Evolutionary conservation across 768 basidiomycete species (phyloP), one percentile per base, ranked within the genome.

Genomic region (Cubamyces lactineus): DNA sequence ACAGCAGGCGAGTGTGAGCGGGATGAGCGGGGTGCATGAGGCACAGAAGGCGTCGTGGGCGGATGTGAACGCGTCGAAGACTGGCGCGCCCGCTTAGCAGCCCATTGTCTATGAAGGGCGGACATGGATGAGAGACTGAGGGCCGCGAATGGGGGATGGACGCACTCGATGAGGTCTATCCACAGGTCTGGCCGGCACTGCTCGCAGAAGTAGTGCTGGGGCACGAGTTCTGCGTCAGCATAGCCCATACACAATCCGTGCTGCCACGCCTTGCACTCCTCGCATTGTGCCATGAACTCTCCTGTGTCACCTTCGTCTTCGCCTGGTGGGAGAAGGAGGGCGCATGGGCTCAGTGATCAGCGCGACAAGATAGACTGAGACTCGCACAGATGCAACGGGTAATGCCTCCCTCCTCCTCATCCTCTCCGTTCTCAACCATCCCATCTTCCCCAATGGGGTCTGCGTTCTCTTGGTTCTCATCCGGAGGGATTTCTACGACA

Each of bases 211-310:
- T 98, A 98, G 74, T 94, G 89, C 72, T 84, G 82, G 70, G 84
- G 86, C 45, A 90, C 82, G 68, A 85, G 82, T 69, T 86, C 86
- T 70, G 90, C 87, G 38, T 85, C 84, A 66, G 91, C 87, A 74
- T 91, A 92, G 43, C 95, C 96, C 86, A 99, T 94, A 78, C 97
- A 99, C 11, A 88, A 82, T 3, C 95, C 95, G 73, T 99, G 96
- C 76, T 99, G 96, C 96, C 96, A 99, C 57, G 92, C 93, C 70
- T 95, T 92, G 80, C 96, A 99, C 46, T 82, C 88, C 77, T 98
- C 96, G 77, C 96, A 99, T 74, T 94, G 91, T 53, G 98, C 94
- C 93, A 98, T 97, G 78, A 96, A 92, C 73, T 94, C 95, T 50
- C 94, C 92, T 53, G 91, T 57, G 23, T 89, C 87, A 54, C 85